Percentiles rank a stretch among this genome's conserved stretches.
phyloP scores from a whole-genome alignment of 1,284 basidiomycete species.

The Ustilago hordei region DNA sequence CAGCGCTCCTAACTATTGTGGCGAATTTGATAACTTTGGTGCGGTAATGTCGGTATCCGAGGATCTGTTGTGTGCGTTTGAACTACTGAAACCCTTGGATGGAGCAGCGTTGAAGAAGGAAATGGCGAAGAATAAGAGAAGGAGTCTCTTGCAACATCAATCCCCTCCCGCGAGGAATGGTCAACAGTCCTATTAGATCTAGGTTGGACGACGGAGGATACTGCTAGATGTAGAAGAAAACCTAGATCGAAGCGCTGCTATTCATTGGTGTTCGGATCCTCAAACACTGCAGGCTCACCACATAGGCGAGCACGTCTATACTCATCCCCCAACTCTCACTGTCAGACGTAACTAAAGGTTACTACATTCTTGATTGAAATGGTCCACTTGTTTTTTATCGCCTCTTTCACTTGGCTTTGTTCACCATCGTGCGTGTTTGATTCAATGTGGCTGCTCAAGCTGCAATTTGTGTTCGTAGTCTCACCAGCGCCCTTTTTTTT shows the following conservation, averaged over 20 bases:
- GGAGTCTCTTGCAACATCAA: conserved; percentile 73
- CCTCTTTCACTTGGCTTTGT: too few relatives aligned
- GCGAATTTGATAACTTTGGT: conserved; percentile 98
- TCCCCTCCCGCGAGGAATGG: conserved; percentile 27
- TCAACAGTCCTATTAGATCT: conserved; percentile 32
- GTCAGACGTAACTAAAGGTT: background rate
- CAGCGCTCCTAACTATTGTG: conserved; percentile 91
- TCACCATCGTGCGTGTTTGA: too few relatives aligned
- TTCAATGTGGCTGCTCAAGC: too few relatives aligned
- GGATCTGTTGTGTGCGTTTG: conserved; percentile 96
- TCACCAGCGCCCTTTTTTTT: too few relatives aligned
- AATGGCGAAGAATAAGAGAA: conserved; percentile 98
- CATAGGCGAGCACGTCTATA: too few relatives aligned
- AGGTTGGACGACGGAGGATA: too few relatives aligned
- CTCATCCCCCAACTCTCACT: background rate
- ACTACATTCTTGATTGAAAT: too few relatives aligned
- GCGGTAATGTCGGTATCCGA: conserved; percentile 86
- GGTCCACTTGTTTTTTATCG: too few relatives aligned
- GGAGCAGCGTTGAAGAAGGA: conserved; percentile 95
- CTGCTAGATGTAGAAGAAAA: background rate
- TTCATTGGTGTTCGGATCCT: too few relatives aligned
- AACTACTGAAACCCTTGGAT: conserved; percentile 91
- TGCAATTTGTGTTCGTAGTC: too few relatives aligned
- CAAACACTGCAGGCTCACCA: too few relatives aligned
- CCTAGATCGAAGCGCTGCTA: background rate